Base-by-base conservation (phyloP, 805 yeast species). In the Zygoascus bituminiphila region DNA sequence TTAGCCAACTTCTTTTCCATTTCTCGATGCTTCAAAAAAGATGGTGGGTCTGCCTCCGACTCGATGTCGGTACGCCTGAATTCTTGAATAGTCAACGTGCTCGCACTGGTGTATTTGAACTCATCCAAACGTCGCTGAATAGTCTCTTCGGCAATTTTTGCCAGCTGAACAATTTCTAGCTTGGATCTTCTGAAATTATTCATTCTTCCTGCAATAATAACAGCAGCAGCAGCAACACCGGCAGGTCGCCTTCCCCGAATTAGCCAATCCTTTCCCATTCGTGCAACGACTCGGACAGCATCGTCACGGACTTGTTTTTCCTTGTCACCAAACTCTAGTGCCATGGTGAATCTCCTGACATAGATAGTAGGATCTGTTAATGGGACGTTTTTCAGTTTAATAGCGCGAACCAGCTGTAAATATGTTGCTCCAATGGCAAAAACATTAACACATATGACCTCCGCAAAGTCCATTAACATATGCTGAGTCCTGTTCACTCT, bases 171-270 rank as follows among this genome's bases (percentile, higher is more conserved):
- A 47, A 93, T 83, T 63, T 94, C 98, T 0, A 89, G 77, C 63
- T 91, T 96, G 2, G 95, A 82, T 60, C 98, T 75, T 61, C 96
- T 76, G 62, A 85, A 82, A 61, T 89, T 89, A 67, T 93, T 93
- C 98, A 93, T 94, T 66, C 98, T 76, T 1, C 97, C 93, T 0
- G 99, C 98, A 45, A 93, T 68, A 41, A 94, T 63, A 1, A 93
- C 72, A 66, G 97, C 88, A 0, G 98, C 98, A 20, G 98, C 99
- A 0, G 98, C 98, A 47, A 93, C 79, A 59, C 99, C 98, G 0
- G 98, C 98, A 0, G 99, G 98, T 53, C 98, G 75, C 62, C 99
- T 77, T 22, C 99, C 99, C 66, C 88, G 95, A 62, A 82, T 86
- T 56, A 93, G 84, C 97, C 98, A 93, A 61, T 93, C 98, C 39